phyloP scores from a whole-genome alignment of 148 eudicot genomes.

The Dianthus caryophyllus region DNA sequence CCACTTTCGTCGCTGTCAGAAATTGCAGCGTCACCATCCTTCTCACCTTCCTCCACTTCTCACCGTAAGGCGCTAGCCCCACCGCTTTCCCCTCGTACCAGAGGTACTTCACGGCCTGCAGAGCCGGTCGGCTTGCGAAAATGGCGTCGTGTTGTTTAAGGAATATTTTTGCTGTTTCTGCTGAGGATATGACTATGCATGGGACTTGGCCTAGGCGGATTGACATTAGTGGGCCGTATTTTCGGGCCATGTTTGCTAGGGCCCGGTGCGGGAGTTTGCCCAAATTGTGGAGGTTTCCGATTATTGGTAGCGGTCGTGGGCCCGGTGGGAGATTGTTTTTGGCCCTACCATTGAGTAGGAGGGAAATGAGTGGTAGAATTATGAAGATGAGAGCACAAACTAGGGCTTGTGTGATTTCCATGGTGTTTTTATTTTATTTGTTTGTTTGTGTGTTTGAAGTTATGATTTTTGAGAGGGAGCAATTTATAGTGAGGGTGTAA shows the following conservation, averaged over 20 bases:
- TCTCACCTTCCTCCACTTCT: slow-evolving; percentile 17
- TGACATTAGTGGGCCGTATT: slow-evolving; percentile 22
- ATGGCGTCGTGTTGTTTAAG: slow-evolving; percentile 8
- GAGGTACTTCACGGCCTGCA: background rate
- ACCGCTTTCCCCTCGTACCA: slow-evolving; percentile 15
- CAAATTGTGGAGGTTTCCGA: slow-evolving; percentile 23
- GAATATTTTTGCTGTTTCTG: slow-evolving; percentile 10
- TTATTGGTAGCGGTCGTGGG: slow-evolving; percentile 17
- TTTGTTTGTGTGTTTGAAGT: too few species aligned
- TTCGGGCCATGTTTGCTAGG: slow-evolving; percentile 12
- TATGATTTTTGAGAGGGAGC: too few species aligned
- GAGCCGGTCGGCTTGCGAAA: slow-evolving; percentile 8
- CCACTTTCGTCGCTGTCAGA: slow-evolving; percentile 7
- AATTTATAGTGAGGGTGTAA: too few species aligned
- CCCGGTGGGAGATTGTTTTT: slow-evolving; percentile 16
- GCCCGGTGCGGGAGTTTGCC: slow-evolving; percentile 16
- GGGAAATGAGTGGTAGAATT: background rate
- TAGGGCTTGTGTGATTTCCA: slow-evolving; percentile 4
- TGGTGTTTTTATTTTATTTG: too few species aligned
- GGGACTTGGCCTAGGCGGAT: slow-evolving; percentile 13
- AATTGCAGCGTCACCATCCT: slow-evolving; percentile 4
- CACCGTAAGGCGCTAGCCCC: slow-evolving; percentile 14
- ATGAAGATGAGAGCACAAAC: background rate
- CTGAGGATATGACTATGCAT: slow-evolving; percentile 9
- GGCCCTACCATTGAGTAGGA: background rate